These are phyloP conservation scores for Suillus spraguei DNA, from an alignment of 768 basidiomycete species.

Conservation along the genomic window DNA sequence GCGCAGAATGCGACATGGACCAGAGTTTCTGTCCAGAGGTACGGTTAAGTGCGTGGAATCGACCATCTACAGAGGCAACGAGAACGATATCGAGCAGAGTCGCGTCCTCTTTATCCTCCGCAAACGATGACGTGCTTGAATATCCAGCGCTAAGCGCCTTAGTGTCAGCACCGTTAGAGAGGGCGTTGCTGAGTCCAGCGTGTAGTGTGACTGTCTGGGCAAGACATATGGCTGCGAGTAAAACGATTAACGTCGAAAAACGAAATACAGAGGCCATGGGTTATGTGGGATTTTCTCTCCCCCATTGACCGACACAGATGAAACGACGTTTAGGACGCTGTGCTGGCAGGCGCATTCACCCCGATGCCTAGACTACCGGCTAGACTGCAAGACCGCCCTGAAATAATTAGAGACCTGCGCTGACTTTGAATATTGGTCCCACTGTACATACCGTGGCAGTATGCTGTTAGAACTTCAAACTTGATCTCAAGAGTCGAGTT, in stretches of 20 bases:
- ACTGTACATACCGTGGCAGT: neutral
- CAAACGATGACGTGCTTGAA: conserved; percentile 13
- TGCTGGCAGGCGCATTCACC: neutral
- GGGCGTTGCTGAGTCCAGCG: conserved; percentile 26
- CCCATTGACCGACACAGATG: conserved; percentile 28
- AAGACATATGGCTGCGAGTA: conserved; percentile 32
- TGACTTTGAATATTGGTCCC: neutral
- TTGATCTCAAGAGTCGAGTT: neutral
- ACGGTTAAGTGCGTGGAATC: conserved; percentile 91
- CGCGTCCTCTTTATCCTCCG: conserved; percentile 42
- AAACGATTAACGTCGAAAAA: conserved; percentile 26
- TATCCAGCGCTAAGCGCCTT: conserved; percentile 19
- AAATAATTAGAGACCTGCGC: neutral
- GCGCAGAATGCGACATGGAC: conserved; percentile 77
- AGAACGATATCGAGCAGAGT: conserved; percentile 83
- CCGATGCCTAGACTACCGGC: neutral
- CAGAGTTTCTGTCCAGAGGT: conserved; percentile 82
- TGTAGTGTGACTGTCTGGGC: conserved; percentile 35
- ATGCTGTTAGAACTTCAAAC: neutral
- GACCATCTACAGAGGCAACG: conserved; percentile 92
- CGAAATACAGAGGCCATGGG: conserved; percentile 39
- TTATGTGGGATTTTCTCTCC: conserved; percentile 19
- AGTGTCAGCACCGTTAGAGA: conserved; percentile 26
- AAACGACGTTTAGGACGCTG: conserved; percentile 1
- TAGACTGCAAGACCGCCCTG: neutral